Conservation (phyloP, 208 protist species). For the Balamuthia mandrillaris region DNA sequence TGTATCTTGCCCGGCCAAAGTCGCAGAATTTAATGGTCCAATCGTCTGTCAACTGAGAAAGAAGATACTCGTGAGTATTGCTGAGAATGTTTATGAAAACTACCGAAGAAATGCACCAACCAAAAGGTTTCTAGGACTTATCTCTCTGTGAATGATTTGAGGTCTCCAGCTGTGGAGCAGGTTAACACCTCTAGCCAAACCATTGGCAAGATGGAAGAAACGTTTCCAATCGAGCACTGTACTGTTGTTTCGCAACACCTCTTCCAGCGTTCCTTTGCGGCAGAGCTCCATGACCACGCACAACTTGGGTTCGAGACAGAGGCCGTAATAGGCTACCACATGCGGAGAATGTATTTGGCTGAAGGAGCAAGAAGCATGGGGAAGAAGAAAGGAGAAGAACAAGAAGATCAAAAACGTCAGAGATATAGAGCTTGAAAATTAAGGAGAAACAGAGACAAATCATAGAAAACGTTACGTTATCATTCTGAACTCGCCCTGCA, state of each 20-base stretch:
- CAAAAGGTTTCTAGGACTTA: slow-evolving; percentile 12
- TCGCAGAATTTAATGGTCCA: slow-evolving; percentile 16
- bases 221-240: slow-evolving; percentile 24
- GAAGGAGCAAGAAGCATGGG: neutral
- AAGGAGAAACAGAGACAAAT: too few relatives aligned
- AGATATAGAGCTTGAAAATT: too few relatives aligned
- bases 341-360: slow-evolving; percentile 18
- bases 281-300: slow-evolving; percentile 15
- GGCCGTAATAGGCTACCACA: neutral
- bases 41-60: neutral
- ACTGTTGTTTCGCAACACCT: neutral
- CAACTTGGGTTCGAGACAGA: slow-evolving; percentile 5
- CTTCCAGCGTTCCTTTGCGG: neutral
- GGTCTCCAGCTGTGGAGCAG: slow-evolving; percentile 14
- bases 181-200: slow-evolving; percentile 15
- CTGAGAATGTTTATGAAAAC: neutral
- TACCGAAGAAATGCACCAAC: neutral
- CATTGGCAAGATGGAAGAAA: slow-evolving; percentile 5
- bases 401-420: too few relatives aligned
- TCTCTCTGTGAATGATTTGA: slow-evolving; percentile 18
- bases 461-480: neutral
- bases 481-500: slow-evolving; percentile 12
- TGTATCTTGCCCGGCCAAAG: slow-evolving; percentile 16
- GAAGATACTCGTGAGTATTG: too few relatives aligned
- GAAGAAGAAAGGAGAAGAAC: too few relatives aligned